These are phyloP conservation scores for Globisporangium camurandrum DNA, from an alignment of 352 stramenopile species.

Conservation along the genomic window DNA sequence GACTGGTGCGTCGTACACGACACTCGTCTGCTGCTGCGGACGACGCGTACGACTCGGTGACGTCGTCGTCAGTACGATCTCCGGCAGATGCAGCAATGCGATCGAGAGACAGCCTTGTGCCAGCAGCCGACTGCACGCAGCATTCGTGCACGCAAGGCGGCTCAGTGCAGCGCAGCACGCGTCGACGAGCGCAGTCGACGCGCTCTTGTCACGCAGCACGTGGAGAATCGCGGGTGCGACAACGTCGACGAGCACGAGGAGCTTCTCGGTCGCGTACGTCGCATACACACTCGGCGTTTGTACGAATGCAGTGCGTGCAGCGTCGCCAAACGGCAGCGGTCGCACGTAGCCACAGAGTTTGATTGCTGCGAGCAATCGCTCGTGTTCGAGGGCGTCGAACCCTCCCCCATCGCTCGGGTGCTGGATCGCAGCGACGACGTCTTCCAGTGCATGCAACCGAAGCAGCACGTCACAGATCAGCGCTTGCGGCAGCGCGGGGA, in stretches of 20 bases:
- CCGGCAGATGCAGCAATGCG: slow-evolving; percentile 44
- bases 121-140: slow-evolving; percentile 34
- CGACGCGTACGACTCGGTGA: slow-evolving; percentile 2
- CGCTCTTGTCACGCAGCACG: slow-evolving; percentile 43
- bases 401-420: slow-evolving; percentile 39
- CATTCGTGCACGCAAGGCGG: slow-evolving; percentile 54
- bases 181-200: slow-evolving; percentile 22
- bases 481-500: slow-evolving; percentile 46
- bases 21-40: slow-evolving; percentile 9
- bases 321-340: slow-evolving; percentile 52
- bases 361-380: slow-evolving; percentile 36
- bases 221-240: slow-evolving; percentile 48
- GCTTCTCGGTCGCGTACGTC: slow-evolving; percentile 33
- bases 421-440: slow-evolving; percentile 48
- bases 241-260: slow-evolving; percentile 38
- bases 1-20: slow-evolving; percentile 22
- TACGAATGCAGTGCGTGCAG: slow-evolving; percentile 31
- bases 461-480: slow-evolving; percentile 60
- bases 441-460: slow-evolving; percentile 59
- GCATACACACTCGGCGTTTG: slow-evolving; percentile 6
- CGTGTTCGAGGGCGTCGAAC: slow-evolving; percentile 29
- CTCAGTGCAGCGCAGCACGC: slow-evolving; percentile 52
- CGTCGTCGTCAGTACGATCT: slow-evolving; percentile 25
- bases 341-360: slow-evolving; percentile 54
- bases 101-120: slow-evolving; percentile 46